Evolutionary conservation across 139 green algal genomes (phyloP), one percentile per base, ranked within the genome.

Genomic region (Closterium sp.): DNA sequence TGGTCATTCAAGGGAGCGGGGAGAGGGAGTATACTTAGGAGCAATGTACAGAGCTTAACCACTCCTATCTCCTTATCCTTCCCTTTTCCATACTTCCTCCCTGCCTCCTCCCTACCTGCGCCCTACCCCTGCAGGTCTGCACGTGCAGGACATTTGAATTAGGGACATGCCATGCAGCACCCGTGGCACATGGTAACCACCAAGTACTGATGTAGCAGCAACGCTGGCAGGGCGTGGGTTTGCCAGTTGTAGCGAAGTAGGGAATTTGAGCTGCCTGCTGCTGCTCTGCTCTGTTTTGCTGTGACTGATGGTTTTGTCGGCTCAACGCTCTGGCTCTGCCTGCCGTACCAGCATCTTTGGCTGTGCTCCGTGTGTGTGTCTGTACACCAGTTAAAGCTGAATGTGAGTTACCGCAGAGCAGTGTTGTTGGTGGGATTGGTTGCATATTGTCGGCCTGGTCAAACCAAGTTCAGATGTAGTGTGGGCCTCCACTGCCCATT

Each of bases 61-160:
- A n/a, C n/a, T n/a, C n/a, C n/a, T n/a, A n/a, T n/a, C 8, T 10
- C 21, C 4, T 76, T 76, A 3, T 76, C 12, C 23, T 76, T 3
- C 55, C 25, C 55, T 90, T 90, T 90, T 9, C 33, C 32, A 64
- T 89, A 30, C 30, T 10, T 69, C n/a, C n/a, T n/a, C n/a, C n/a
- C n/a, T n/a, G n/a, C n/a, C n/a, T n/a, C n/a, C n/a, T n/a, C n/a
- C n/a, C n/a, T n/a, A n/a, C n/a, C n/a, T n/a, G n/a, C n/a, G n/a
- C 33, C 7, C 21, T 36, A 3, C 36, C 32, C 33, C 87, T 84
- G 5, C 87, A 90, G 87, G 87, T 90, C 38, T 90, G 35, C 87
- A 90, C 30, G 87, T 90, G 23, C 87, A 90, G 30, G 87, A 90
- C 87, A 90, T 90, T 33, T 90, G 81, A 36, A 84, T 85, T 21